Percentiles rank a stretch among this genome's conserved stretches.
These are phyloP conservation scores for Zymoseptoria tritici DNA, from an alignment of 2,329 filamentous ascomycete genomes.

Conservation along the genomic window DNA sequence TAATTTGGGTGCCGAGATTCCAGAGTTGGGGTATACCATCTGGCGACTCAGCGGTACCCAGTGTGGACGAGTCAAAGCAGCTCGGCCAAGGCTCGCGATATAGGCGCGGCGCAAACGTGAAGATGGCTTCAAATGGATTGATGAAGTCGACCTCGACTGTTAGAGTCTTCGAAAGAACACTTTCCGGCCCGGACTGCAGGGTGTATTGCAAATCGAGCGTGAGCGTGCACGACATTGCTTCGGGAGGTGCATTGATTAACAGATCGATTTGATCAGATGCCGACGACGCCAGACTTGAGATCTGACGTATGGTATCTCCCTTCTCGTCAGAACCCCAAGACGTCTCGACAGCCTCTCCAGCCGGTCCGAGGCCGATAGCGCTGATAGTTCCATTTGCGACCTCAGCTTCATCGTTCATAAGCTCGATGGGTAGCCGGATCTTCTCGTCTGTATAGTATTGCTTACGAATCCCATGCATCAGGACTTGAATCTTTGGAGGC, in stretches of 20 bases:
- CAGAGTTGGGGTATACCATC: conserved; percentile 72
- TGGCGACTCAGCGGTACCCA: conserved; percentile 21
- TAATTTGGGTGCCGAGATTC: conserved; percentile 63
- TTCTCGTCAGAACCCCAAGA: conserved; percentile 26
- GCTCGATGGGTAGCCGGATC: conserved; percentile 59
- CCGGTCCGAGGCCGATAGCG: conserved; percentile 38
- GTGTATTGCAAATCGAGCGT: conserved; percentile 70
- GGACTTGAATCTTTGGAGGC: conserved; percentile 83
- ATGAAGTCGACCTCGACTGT: conserved; percentile 65
- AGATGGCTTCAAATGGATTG: conserved; percentile 84
- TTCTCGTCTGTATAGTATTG: conserved; percentile 83
- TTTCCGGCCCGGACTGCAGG: conserved; percentile 69
- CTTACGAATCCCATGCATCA: conserved; percentile 51
- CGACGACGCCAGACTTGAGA: conserved; percentile 8
- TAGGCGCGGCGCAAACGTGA: conserved; percentile 73
- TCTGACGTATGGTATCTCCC: conserved; percentile 6
- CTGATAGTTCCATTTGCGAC: conserved; percentile 62
- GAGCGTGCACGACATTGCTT: conserved; percentile 56
- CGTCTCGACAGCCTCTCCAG: conserved; percentile 10
- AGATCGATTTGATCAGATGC: conserved; percentile 11
- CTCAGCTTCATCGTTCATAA: conserved; percentile 78
- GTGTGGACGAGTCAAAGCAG: conserved; percentile 56
- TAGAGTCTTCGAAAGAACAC: conserved; percentile 67
- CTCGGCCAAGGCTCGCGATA: conserved; percentile 78
- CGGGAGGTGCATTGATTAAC: conserved; percentile 32